Percentiles rank a stretch among this genome's conserved stretches.
phyloP scores from a whole-genome alignment of 192 early-diverging fungal genomes.

The Coemansia guatemalensis region DNA sequence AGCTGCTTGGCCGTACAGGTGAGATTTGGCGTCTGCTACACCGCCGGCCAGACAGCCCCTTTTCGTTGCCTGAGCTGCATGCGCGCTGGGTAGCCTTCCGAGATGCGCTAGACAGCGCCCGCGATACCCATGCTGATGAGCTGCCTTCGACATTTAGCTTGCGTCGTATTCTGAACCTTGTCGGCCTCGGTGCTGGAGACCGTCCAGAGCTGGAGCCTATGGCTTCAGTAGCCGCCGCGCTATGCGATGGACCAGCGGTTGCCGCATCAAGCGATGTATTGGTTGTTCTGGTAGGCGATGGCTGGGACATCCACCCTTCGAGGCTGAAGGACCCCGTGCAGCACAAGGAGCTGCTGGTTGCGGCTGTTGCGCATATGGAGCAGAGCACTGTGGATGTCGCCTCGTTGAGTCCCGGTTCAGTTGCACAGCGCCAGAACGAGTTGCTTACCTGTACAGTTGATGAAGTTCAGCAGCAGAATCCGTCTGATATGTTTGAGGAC shows the following conservation, averaged over 20 bases:
- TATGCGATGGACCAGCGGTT: constrained; percentile 9
- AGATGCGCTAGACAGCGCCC: neutral
- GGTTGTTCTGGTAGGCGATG: no score
- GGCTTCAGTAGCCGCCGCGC: neutral
- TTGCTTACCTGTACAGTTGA: neutral
- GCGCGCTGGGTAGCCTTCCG: constrained; percentile 5
- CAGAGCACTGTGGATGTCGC: no score
- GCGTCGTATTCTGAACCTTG: constrained; percentile 2
- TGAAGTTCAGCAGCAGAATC: neutral
- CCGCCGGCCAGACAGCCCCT: neutral
- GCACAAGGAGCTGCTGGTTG: no score
- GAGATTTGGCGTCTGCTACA: neutral
- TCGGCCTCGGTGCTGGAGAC: neutral
- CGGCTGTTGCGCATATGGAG: no score
- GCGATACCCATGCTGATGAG: constrained; percentile 2
- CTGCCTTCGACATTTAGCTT: constrained; percentile 15
- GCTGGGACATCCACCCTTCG: no score
- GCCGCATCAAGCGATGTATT: no score
- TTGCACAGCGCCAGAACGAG: no score
- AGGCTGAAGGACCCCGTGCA: no score
- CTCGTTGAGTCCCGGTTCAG: no score
- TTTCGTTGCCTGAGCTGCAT: constrained; percentile 16
- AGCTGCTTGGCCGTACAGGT: neutral
- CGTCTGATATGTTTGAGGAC: no score
- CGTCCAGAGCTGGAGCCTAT: constrained; percentile 4